These are phyloP conservation scores for Daldinia eschscholtzii DNA, from an alignment of 2,329 filamentous ascomycete genomes.

Conservation along the genomic window DNA sequence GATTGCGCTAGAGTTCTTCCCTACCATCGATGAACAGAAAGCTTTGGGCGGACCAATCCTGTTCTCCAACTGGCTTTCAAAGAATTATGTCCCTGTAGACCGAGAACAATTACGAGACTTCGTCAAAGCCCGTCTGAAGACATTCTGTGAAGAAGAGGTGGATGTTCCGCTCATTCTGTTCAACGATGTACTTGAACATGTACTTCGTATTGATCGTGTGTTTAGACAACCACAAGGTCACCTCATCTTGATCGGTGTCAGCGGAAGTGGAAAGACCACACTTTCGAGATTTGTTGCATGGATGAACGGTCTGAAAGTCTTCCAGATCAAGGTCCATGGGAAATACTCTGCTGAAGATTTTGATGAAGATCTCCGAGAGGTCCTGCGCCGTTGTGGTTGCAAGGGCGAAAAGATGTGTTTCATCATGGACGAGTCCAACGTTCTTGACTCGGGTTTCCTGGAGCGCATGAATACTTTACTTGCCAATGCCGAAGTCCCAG, in stretches of 20 bases:
- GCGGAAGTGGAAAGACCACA: conserved; percentile 98
- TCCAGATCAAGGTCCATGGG: conserved; percentile 99
- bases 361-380: conserved; percentile 94
- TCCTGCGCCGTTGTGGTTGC: conserved; percentile 92
- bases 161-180: conserved; percentile 99
- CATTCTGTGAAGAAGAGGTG: conserved; percentile 99
- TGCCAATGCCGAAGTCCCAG: conserved; percentile 98
- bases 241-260: conserved; percentile 97
- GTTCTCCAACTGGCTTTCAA: conserved; percentile 99
- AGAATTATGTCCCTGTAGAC: conserved; percentile 97
- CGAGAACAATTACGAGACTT: conserved; percentile 96
- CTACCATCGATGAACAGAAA: conserved; percentile 90
- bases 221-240: conserved; percentile 99
- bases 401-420: conserved; percentile 99
- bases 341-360: conserved; percentile 99
- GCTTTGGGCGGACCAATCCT: conserved; percentile 93
- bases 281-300: conserved; percentile 97
- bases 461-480: conserved; percentile 99
- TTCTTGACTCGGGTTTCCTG: conserved; percentile 97
- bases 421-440: conserved; percentile 99
- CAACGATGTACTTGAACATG: conserved; percentile 98
- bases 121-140: conserved; percentile 95
- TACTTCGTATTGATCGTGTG: conserved; percentile 96
- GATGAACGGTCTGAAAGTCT: conserved; percentile 99
- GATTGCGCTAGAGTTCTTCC: conserved; percentile 92